Evolutionary conservation across 2,329 filamentous ascomycete species (phyloP).

Genomic region (Neofusicoccum cordaticola): DNA sequence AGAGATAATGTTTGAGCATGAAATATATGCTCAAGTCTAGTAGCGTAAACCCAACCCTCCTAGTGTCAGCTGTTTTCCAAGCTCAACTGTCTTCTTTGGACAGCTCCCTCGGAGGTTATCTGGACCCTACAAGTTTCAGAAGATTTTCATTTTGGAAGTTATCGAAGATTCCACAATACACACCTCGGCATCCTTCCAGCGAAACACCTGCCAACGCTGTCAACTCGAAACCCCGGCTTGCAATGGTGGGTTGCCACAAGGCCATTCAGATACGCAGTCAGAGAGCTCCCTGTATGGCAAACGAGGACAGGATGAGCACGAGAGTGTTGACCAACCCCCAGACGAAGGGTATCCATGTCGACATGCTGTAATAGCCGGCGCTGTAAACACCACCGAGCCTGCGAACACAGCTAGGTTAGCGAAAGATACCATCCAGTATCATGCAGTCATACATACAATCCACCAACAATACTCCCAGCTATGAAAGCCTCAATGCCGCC

Average conservation of each 20-base stretch:
- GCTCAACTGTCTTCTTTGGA: too few species aligned
- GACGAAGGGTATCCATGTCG: constrained; percentile 87
- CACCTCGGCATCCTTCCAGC: too few species aligned
- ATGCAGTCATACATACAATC: constrained; percentile 60
- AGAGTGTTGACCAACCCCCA: constrained; percentile 85
- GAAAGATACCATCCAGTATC: neutral
- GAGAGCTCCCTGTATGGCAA: constrained; percentile 86
- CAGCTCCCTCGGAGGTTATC: too few species aligned
- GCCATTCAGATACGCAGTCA: constrained; percentile 41
- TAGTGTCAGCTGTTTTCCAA: too few species aligned
- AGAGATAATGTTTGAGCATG: neutral
- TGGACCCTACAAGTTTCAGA: too few species aligned
- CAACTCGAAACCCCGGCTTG: neutral
- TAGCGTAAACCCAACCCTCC: too few species aligned
- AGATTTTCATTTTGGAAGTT: too few species aligned
- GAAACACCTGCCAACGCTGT: too few species aligned
- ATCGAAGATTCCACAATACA: too few species aligned
- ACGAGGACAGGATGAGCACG: constrained; percentile 79
- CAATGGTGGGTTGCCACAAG: neutral
- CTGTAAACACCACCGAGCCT: constrained; percentile 79
- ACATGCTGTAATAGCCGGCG: constrained; percentile 83
- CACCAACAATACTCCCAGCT: constrained; percentile 75
- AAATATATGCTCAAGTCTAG: neutral
- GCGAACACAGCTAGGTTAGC: neutral
- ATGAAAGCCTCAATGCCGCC: constrained; percentile 75